Percentiles rank a stretch among this genome's conserved stretches.
Conservation (phyloP, 345 rosid species). For the Streptanthus diversifolius region DNA sequence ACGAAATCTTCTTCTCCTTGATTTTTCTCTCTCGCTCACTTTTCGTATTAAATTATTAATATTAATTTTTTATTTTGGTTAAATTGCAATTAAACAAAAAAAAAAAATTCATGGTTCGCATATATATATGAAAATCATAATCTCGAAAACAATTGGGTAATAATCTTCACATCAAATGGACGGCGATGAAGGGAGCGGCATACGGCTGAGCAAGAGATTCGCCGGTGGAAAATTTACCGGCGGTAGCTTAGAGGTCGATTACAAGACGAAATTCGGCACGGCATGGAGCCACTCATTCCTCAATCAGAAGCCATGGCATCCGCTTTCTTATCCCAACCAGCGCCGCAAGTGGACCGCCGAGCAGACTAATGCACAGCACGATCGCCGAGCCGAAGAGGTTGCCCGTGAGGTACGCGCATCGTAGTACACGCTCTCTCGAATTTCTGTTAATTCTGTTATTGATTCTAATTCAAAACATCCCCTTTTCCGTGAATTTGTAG, state of each 20-base stretch:
- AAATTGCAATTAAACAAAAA: background rate
- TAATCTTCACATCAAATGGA: constrained; percentile 44
- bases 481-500: constrained; percentile 32
- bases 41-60: background rate
- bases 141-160: background rate
- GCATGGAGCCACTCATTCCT: constrained; percentile 98
- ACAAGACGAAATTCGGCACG: constrained; percentile 87
- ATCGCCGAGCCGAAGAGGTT: constrained; percentile 73
- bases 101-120: too few species aligned
- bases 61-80: background rate
- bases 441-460: background rate
- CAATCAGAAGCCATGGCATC: constrained; percentile 99
- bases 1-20: background rate
- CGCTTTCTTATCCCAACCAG: constrained; percentile 95
- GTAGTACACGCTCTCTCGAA: background rate
- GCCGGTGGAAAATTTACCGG: constrained; percentile 43
- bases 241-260: constrained; percentile 65
- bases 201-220: constrained; percentile 79
- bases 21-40: background rate
- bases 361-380: constrained; percentile 72
- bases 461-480: background rate
- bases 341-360: constrained; percentile 99
- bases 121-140: too few species aligned
- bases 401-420: constrained; percentile 64
- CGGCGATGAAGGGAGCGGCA: constrained; percentile 72